A percentile compares a stretch with the other conserved stretches of the same genome.
These are phyloP conservation scores for Helotiales sp. DNA, from an alignment of 2,329 filamentous ascomycete genomes.

Conservation along the genomic window DNA sequence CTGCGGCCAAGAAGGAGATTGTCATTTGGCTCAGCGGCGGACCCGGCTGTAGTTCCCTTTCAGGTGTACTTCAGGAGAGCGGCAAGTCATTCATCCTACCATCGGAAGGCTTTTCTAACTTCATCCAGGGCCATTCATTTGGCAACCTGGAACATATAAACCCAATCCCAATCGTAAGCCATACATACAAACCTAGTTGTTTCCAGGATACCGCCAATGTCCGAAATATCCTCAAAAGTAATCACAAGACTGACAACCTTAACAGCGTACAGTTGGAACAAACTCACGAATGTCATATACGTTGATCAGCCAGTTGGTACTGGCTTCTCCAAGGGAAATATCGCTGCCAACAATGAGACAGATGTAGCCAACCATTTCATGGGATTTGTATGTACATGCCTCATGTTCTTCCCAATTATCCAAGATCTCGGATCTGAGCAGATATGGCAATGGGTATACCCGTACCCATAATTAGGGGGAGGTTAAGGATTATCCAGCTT, in stretches of 20 bases:
- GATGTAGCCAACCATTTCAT: slow-evolving; percentile 62
- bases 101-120: not conserved
- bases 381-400: slow-evolving; percentile 49
- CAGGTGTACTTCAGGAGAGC: slow-evolving; percentile 76
- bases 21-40: slow-evolving; percentile 90
- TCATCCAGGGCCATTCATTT: slow-evolving; percentile 33
- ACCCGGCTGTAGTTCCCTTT: slow-evolving; percentile 93
- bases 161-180: slow-evolving; percentile 33
- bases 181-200: no score
- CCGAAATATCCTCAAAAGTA: not conserved
- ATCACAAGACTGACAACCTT: not conserved
- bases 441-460: no score
- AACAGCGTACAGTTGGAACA: slow-evolving; percentile 36
- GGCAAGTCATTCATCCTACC: slow-evolving; percentile 15
- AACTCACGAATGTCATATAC: slow-evolving; percentile 40
- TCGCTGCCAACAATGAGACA: slow-evolving; percentile 55
- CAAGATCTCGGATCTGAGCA: not conserved
- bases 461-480: no score
- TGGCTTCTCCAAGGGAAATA: slow-evolving; percentile 60
- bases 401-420: not conserved
- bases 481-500: no score
- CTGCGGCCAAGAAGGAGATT: slow-evolving; percentile 53
- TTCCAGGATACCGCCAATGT: not conserved
- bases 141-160: slow-evolving; percentile 39
- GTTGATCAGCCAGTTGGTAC: slow-evolving; percentile 42